Percentiles rank a stretch among this genome's conserved stretches.
Conservation (phyloP, 768 basidiomycete species). For the Tylopilus balloui region DNA sequence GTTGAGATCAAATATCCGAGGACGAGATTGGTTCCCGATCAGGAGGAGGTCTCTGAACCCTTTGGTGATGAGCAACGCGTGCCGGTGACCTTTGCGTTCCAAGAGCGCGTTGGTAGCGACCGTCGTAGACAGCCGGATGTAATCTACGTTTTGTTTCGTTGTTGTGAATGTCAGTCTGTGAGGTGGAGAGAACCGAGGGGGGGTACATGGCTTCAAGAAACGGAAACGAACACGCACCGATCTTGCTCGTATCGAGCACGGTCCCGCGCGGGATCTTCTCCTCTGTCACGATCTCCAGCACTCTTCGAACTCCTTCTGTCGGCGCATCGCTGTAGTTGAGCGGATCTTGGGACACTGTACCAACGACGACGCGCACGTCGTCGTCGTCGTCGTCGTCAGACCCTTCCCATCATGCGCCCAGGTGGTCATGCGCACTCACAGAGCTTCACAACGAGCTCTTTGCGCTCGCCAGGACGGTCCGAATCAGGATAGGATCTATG, state of each 20-base stretch:
- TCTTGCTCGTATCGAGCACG: constrained; percentile 71
- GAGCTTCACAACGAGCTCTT: constrained; percentile 88
- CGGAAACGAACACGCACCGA: constrained; percentile 46
- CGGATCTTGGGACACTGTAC: constrained; percentile 87
- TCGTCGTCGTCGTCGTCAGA: not conserved
- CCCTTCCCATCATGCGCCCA: not conserved
- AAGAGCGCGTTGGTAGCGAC: constrained; percentile 95
- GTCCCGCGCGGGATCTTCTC: constrained; percentile 61
- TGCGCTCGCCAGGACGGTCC: constrained; percentile 51
- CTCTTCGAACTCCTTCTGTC: constrained; percentile 86
- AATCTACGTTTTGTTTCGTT: constrained; percentile 46
- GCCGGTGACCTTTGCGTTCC: constrained; percentile 90
- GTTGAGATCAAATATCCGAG: constrained; percentile 91
- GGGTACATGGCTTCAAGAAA: too few relatives aligned
- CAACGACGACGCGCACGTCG: not conserved
- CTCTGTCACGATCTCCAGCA: constrained; percentile 74
- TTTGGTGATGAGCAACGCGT: constrained; percentile 86
- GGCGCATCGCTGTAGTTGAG: constrained; percentile 88
- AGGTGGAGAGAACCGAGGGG: too few relatives aligned
- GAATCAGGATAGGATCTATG: constrained; percentile 77
- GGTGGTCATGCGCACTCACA: constrained; percentile 39
- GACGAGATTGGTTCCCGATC: constrained; percentile 93
- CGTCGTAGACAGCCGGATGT: constrained; percentile 88
- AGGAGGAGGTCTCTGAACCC: constrained; percentile 89
- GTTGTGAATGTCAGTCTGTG: too few relatives aligned